Base-by-base conservation (phyloP, 2,329 filamentous ascomycete species). In the Sporothrix variecibatus region DNA sequence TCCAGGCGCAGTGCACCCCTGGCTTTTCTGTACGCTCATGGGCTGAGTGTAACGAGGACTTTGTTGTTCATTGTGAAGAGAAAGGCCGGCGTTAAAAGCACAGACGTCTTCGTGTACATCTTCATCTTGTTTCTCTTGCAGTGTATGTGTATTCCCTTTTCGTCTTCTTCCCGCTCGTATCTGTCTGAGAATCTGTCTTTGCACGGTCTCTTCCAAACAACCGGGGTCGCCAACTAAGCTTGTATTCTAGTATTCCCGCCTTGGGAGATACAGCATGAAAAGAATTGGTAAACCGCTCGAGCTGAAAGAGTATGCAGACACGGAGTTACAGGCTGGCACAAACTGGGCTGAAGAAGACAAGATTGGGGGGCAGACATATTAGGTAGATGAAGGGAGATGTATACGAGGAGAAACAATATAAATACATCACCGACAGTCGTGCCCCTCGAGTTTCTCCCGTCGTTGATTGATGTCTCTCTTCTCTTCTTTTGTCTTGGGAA, bases 241-340 rank as follows among this genome's bases (percentile, higher is more conserved):
- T 65, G 60, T 65, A 65, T 23, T 15, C n/a, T n/a, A 26, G 34
- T 43, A 43, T 43, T 8, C 40, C 11, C 40, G 11, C 15, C 15
- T 20, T 49, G 11, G 28, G 5, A n/a, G n/a, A 46, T 67, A 67
- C 62, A 46, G 5, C 38, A 46, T 46, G 38, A 43, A 43, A 3
- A 9, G 11, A 28, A 46, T 46, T 11, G 23, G 62, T n/a, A 31
- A 34, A 68, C 20, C 40, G 67, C 67, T 34, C 20, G 28, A 51
- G 67, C 67, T 56, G 65, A 69, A 69, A 17, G 26, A 58, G 53
- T n/a, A 58, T 23, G 26, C 23, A 58, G n/a, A 56, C 17, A 56
- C 20, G n/a, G n/a, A n/a, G n/a, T n/a, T n/a, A 56, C 20, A 28
- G 34, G 34, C 34, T 3, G 53, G 53, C 53, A 62, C 60, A 51